Percentiles rank a stretch among this genome's conserved stretches.
phyloP scores from a whole-genome alignment of 331 rosid genomes.

The Erythrophleum ivorense region DNA sequence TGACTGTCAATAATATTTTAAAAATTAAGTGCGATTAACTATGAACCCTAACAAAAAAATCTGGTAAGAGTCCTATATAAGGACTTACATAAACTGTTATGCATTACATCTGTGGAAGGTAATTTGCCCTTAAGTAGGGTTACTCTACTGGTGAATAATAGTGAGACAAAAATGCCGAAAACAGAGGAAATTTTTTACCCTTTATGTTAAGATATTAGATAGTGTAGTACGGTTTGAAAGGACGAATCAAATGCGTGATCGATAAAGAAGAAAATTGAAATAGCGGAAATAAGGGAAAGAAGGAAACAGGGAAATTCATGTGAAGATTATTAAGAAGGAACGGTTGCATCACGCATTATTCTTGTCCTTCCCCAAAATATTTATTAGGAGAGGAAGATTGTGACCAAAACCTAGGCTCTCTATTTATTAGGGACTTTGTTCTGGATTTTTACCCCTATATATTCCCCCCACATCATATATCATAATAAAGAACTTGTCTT shows the following conservation, averaged over 20 bases:
- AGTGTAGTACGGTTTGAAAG: constrained; percentile 7
- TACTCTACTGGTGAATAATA: neutral
- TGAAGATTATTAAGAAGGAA: constrained; percentile 57
- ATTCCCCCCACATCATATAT: neutral
- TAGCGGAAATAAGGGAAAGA: neutral
- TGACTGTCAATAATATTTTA: neutral
- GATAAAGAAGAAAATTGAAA: constrained; percentile 13
- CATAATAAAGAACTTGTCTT: constrained; percentile 37
- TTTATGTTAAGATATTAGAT: neutral
- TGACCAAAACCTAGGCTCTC: constrained; percentile 35
- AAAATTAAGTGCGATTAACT: neutral
- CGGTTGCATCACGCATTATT: constrained; percentile 58
- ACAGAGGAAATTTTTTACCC: neutral
- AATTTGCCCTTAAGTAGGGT: no score
- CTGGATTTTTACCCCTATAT: neutral
- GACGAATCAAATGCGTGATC: neutral
- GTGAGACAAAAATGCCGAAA: neutral
- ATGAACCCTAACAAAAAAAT: neutral
- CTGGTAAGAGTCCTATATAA: neutral
- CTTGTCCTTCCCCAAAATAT: constrained; percentile 35
- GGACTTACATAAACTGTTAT: no score
- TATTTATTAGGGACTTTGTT: constrained; percentile 32
- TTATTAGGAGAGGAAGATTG: constrained; percentile 41
- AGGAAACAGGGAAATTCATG: constrained; percentile 54
- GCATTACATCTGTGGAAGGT: no score